A percentile compares a stretch with the other conserved stretches of the same genome.
phyloP scores from a whole-genome alignment of 768 basidiomycete genomes.

The Lyophyllum shimeji region DNA sequence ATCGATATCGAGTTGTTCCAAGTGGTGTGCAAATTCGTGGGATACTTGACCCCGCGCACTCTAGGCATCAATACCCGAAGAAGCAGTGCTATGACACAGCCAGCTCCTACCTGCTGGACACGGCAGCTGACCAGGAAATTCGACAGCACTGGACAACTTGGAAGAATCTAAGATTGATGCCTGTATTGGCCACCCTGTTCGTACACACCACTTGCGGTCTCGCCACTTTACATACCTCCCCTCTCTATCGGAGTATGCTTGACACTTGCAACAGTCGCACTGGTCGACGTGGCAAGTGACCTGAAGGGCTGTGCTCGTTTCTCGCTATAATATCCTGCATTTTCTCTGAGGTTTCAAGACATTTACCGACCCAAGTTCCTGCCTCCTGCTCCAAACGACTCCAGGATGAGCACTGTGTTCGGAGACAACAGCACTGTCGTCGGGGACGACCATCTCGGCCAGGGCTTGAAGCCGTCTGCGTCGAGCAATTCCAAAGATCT shows the following conservation, averaged over 20 bases:
- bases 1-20: no score
- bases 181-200: background rate
- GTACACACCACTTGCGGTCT: background rate
- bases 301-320: background rate
- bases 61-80: background rate
- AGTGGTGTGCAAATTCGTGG: background rate
- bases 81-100: background rate
- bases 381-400: background rate
- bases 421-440: slow-evolving; percentile 41
- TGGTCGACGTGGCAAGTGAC: background rate
- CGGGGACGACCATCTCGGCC: slow-evolving; percentile 44
- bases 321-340: background rate
- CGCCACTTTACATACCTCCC: background rate
- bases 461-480: slow-evolving; percentile 21
- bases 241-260: background rate
- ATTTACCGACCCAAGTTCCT: background rate
- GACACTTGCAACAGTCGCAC: background rate
- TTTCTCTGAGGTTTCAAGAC: background rate
- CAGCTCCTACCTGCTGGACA: no score
- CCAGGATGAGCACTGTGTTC: slow-evolving; percentile 34
- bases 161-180: background rate
- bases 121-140: background rate
- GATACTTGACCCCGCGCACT: background rate
- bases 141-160: background rate
- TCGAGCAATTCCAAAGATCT: slow-evolving; percentile 18